A percentile compares a stretch with the other conserved stretches of the same genome.
These are phyloP conservation scores for Bassia scoparia DNA, from an alignment of 148 eudicot species.

Conservation along the genomic window DNA sequence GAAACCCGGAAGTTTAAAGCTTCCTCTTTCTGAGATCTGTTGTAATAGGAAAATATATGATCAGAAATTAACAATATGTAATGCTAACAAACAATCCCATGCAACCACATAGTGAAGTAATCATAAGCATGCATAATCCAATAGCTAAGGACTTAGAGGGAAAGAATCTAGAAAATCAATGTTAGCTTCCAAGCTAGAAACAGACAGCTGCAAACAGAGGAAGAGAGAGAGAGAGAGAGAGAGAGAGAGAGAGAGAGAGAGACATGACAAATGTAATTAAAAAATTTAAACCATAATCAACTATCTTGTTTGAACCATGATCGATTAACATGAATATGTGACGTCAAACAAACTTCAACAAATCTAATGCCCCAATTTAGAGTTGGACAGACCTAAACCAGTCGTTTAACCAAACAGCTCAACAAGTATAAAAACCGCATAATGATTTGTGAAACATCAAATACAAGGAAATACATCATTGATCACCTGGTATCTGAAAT, in stretches of 20 bases:
- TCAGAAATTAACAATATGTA: conserved; percentile 1
- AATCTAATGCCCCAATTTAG: too few species aligned
- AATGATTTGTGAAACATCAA: neutral
- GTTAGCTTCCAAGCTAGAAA: neutral
- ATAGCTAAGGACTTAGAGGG: neutral
- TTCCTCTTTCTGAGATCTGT: conserved; percentile 85
- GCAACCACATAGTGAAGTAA: neutral
- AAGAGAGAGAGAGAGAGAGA: too few species aligned
- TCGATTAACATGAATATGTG: too few species aligned
- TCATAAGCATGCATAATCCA: conserved; percentile 4
- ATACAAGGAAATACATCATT: conserved; percentile 8
- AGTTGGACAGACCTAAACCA: too few species aligned
- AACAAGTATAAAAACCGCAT: neutral
- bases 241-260: neutral
- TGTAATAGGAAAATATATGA: conserved; percentile 15
- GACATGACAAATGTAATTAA: too few species aligned
- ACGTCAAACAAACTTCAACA: too few species aligned
- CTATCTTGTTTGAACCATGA: too few species aligned
- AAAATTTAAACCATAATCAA: neutral
- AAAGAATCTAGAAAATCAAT: neutral
- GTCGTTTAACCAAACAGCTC: neutral
- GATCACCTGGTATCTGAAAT: conserved; percentile 75
- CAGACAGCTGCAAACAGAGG: too few species aligned
- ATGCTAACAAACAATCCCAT: conserved; percentile 6
- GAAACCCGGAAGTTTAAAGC: conserved; percentile 81